Evolutionary conservation across 2,329 filamentous ascomycete species (phyloP), one percentile per base, ranked within the genome.

Genomic region (Pestalotiopsis sp.): DNA sequence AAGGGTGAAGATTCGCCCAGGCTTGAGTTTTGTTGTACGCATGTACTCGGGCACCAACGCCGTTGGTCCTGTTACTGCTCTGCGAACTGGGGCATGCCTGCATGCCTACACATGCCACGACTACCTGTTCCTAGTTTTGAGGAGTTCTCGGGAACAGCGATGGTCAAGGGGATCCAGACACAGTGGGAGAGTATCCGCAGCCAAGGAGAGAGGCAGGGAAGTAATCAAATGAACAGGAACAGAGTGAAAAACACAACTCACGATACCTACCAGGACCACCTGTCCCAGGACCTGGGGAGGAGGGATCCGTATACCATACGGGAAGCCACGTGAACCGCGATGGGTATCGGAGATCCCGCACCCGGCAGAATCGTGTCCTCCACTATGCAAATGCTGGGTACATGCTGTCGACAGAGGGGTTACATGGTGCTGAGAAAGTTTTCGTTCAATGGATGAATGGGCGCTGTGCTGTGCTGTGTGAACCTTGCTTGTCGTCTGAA

Each of bases 281-380:
- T 20, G 17, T n/a, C 45, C 45, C 20, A n/a, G 17, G 14, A n/a
- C 41, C 41, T 14, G 41, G 45, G 45, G 20, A 52, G 7, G 12
- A 36, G 27, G 59, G 59, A 62, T 62, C 59, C 31, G 59, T 62
- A 62, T 39, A 62, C 45, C 20, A 52, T 52, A 52, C 59, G 59
- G 59, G 59, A 39, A 62, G 59, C 59, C 59, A 62, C 59, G 59
- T 62, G 59, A 62, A 62, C 59, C 59, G 59, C 14, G 25, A 62
- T 62, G 59, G 59, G 59, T 39, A 62, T 62, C 59, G 59, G 59
- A 62, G 59, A 62, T 62, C 59, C 59, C 59, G 59, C 59, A 36
- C 59, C 13, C 59, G 31, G 59, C 59, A 36, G 59, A 62, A 62
- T 62, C 36, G 59, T 39, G 59, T 38, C 59, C 27, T 62, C 59